Base-by-base conservation (phyloP, 345 rosid species). In the Clausena lansium region DNA sequence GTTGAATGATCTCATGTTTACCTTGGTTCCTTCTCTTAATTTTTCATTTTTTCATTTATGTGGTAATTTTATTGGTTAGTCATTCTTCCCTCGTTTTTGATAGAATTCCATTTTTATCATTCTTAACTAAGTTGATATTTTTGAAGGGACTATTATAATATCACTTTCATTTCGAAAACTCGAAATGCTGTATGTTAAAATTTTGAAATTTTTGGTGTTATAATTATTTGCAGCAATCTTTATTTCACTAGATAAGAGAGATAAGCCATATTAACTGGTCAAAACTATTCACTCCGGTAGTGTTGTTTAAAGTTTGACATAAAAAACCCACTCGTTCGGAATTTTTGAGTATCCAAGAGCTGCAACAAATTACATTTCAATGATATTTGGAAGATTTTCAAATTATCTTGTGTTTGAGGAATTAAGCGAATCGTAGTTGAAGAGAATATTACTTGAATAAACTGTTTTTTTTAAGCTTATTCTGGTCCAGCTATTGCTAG, bases 1-100 rank as follows among this genome's bases (percentile, higher is more conserved):
- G 99, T 97, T 9, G 73, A 91, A 63, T 76, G 36, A 22, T 71
- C 71, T 11, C 59, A 63, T 24, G 35, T 35, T 22, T 72, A 63
- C 8, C 28, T 25, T 57, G 61, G 70, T 71, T 30, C 61, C 62
- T 79, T 35, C 28, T 20, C 38, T 74, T 55, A 68, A 75, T 52
- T 55, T 67, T 75, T 32, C 32, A 11, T 45, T 45, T 45, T 41
- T 45, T 55, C 61, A 36, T 66, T 58, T 2, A 36, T 1, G 25
- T n/a, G 35, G 57, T 50, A 39, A 63, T 70, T 33, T 47, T 14
- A 1, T 66, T 5, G 7, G 61, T 64, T 24, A 11, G 24, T 22
- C 24, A n/a, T 4, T 35, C 38, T 6, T 11, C 33, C 25, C 24
- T 7, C 1, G 13, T 30, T 24, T 27, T 9, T 73, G 30, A 32